phyloP scores from a whole-genome alignment of 768 basidiomycete genomes.

The Podaxis sp. region DNA sequence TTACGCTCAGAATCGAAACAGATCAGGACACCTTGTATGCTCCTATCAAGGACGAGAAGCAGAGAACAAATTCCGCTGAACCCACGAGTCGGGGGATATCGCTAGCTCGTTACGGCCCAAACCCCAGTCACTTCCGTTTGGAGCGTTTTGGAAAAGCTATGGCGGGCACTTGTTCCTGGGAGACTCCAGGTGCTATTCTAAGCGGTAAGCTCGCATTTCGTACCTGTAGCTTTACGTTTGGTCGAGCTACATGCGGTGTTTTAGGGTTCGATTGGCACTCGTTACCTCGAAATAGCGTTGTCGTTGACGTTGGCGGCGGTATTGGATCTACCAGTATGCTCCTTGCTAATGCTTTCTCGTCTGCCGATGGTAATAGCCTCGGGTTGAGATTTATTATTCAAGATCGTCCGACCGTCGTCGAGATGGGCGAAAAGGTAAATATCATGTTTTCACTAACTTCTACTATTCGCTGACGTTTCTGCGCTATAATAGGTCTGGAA shows the following conservation, averaged over 20 bases:
- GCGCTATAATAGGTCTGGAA: constrained; percentile 20
- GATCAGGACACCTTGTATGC: neutral
- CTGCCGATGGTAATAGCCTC: constrained; percentile 16
- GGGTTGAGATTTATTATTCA: constrained; percentile 57
- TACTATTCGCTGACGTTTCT: neutral
- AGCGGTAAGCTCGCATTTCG: constrained; percentile 36
- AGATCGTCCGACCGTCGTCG: constrained; percentile 54
- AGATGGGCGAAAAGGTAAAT: constrained; percentile 45
- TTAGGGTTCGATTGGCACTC: constrained; percentile 60
- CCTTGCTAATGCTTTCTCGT: constrained; percentile 34
- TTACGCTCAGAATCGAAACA: neutral
- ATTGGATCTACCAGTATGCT: constrained; percentile 48
- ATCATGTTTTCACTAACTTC: neutral
- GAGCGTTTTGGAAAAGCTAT: constrained; percentile 76
- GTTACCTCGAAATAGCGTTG: constrained; percentile 46
- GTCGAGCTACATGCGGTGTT: neutral
- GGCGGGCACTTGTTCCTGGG: constrained; percentile 73
- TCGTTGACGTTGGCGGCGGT: constrained; percentile 73
- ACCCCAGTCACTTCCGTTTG: constrained; percentile 52
- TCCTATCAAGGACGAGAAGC: neutral
- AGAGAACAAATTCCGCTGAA: neutral
- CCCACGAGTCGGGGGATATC: neutral
- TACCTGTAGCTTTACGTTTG: neutral
- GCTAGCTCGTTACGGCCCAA: constrained; percentile 16
- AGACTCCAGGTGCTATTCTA: constrained; percentile 58